Percentiles rank a stretch among this genome's conserved stretches.
Evolutionary conservation across 1,284 basidiomycete species (phyloP).

Genomic region (Phellinidium pouzarii): DNA sequence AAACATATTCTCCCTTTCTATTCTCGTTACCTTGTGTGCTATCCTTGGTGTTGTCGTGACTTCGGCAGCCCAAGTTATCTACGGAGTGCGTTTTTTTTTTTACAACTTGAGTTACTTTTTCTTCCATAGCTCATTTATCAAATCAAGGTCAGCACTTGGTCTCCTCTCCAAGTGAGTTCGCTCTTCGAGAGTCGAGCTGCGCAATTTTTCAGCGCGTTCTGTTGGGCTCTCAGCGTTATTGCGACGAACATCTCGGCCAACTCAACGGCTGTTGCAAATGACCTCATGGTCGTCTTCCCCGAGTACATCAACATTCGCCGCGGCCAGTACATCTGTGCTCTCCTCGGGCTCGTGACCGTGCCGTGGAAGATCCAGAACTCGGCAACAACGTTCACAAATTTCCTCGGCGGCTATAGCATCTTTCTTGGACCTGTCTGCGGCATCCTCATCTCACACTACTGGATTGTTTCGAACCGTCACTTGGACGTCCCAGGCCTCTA

Average conservation of each 20-base stretch:
- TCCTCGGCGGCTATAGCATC: slow-evolving; percentile 10
- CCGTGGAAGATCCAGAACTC: slow-evolving; percentile 12
- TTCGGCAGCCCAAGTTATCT: slow-evolving; percentile 20
- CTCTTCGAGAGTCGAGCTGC: slow-evolving; percentile 7
- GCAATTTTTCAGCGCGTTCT: slow-evolving; percentile 9
- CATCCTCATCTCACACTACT: slow-evolving; percentile 8
- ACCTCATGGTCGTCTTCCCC: slow-evolving; percentile 10
- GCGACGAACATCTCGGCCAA: slow-evolving; percentile 9
- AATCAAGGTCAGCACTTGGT: slow-evolving; percentile 8
- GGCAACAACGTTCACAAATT: slow-evolving; percentile 8
- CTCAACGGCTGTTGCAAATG: slow-evolving; percentile 6
- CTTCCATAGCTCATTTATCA: not conserved
- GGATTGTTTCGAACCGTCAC: not conserved
- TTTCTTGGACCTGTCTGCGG: slow-evolving; percentile 9
- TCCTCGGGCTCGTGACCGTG: slow-evolving; percentile 7
- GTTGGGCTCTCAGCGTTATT: slow-evolving; percentile 5
- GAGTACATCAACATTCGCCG: slow-evolving; percentile 9
- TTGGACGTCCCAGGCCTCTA: slow-evolving; percentile 8
- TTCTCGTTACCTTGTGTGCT: slow-evolving; percentile 24
- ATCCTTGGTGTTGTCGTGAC: slow-evolving; percentile 25
- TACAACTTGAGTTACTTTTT: not conserved
- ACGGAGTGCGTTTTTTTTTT: not conserved
- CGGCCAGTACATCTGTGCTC: slow-evolving; percentile 10
- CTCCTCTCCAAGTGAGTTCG: slow-evolving; percentile 7
- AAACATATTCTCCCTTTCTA: slow-evolving; percentile 23